These are phyloP conservation scores for Komagataella phaffii DNA, from an alignment of 805 yeast species.

Conservation along the genomic window DNA sequence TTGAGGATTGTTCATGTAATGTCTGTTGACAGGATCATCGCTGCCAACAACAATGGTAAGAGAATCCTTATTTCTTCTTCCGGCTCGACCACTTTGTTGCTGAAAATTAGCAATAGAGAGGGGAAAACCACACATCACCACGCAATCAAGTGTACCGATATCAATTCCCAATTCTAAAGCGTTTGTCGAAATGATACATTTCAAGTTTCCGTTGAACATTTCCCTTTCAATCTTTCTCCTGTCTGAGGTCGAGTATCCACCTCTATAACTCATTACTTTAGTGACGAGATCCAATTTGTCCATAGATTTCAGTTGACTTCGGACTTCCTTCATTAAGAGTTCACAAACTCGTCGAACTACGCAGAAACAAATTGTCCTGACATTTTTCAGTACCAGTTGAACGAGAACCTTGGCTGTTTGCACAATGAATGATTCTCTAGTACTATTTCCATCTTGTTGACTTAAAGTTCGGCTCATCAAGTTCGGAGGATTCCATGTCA, in stretches of 20 bases:
- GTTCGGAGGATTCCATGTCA: slow-evolving; percentile 80
- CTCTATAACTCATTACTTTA: slow-evolving; percentile 87
- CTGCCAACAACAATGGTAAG: slow-evolving; percentile 77
- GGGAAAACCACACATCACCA: slow-evolving; percentile 88
- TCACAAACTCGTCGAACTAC: slow-evolving; percentile 81
- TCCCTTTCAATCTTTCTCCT: slow-evolving; percentile 78
- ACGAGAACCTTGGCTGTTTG: slow-evolving; percentile 71
- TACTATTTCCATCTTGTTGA: slow-evolving; percentile 34
- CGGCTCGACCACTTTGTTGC: slow-evolving; percentile 97
- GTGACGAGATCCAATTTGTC: slow-evolving; percentile 31
- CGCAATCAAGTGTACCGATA: slow-evolving; percentile 87
- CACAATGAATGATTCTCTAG: slow-evolving; percentile 44
- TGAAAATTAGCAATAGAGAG: slow-evolving; percentile 73
- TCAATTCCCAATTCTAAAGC: slow-evolving; percentile 95
- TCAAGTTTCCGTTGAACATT: slow-evolving; percentile 77
- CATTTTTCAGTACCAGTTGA: slow-evolving; percentile 44
- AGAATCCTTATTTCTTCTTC: slow-evolving; percentile 77
- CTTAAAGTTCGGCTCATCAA: slow-evolving; percentile 20
- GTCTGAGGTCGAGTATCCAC: slow-evolving; percentile 83
- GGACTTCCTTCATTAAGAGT: slow-evolving; percentile 69
- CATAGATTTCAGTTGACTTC: slow-evolving; percentile 33
- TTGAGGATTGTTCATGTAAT: slow-evolving; percentile 59
- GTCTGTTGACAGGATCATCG: slow-evolving; percentile 74
- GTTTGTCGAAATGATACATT: slow-evolving; percentile 87
- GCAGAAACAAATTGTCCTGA: slow-evolving; percentile 84